Percentiles rank a stretch among this genome's conserved stretches.
These are phyloP conservation scores for Colletotrichum echinochloae DNA, from an alignment of 2,329 filamentous ascomycete species.

Conservation along the genomic window DNA sequence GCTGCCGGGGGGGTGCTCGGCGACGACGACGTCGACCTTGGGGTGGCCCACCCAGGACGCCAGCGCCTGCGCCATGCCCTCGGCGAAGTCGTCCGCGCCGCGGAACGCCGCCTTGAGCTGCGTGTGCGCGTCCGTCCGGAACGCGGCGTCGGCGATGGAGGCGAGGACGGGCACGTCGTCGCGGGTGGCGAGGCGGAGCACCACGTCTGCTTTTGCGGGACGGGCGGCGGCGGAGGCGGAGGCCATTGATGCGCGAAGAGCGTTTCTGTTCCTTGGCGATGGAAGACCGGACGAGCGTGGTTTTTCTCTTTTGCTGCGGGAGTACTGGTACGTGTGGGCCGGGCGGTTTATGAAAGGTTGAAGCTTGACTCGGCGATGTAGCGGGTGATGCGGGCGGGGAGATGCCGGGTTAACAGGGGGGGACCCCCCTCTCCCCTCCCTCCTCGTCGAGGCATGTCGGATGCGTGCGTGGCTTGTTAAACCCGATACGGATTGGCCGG, in stretches of 20 bases:
- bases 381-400: background rate
- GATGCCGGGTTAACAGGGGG: background rate
- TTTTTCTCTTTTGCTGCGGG: background rate
- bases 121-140: slow-evolving; percentile 48
- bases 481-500: slow-evolving; percentile 3
- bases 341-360: background rate
- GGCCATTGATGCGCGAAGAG: slow-evolving; percentile 8
- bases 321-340: background rate
- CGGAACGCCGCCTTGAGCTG: slow-evolving; percentile 50
- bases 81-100: slow-evolving; percentile 45
- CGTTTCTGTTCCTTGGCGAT: background rate
- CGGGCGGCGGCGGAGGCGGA: slow-evolving; percentile 4
- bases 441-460: background rate
- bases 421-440: background rate
- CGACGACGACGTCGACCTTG: slow-evolving; percentile 49
- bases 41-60: slow-evolving; percentile 43
- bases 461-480: background rate
- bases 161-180: slow-evolving; percentile 49
- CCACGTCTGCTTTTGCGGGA: slow-evolving; percentile 3
- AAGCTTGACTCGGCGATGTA: background rate
- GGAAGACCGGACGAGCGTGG: background rate
- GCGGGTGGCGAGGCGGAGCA: slow-evolving; percentile 10
- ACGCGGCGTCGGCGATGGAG: slow-evolving; percentile 48
- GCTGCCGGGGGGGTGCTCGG: slow-evolving; percentile 45
- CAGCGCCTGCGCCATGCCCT: slow-evolving; percentile 43